phyloP scores from a whole-genome alignment of 495 filamentous ascomycete genomes.

The Pyrenula massariospora region DNA sequence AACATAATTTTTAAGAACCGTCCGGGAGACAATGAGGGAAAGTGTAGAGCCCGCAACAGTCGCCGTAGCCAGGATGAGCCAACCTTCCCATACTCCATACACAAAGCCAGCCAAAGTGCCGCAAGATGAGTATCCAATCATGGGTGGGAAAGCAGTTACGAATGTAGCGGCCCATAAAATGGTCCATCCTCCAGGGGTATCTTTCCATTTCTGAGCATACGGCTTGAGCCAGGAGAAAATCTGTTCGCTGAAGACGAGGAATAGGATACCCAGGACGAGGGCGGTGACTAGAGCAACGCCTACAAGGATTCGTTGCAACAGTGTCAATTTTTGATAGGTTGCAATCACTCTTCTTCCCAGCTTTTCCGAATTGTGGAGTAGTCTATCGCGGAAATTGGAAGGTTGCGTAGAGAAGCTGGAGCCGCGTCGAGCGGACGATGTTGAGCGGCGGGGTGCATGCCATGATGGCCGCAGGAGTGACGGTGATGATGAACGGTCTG shows the following conservation, averaged over 20 bases:
- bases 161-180: slow-evolving; percentile 72
- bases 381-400: slow-evolving; percentile 27
- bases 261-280: slow-evolving; percentile 46
- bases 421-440: slow-evolving; percentile 19
- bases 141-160: slow-evolving; percentile 71
- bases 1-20: slow-evolving; percentile 65
- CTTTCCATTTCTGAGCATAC: slow-evolving; percentile 60
- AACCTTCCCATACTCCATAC: slow-evolving; percentile 89
- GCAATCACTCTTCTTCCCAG: slow-evolving; percentile 20
- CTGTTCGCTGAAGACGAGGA: slow-evolving; percentile 62
- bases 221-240: slow-evolving; percentile 66
- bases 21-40: slow-evolving; percentile 69
- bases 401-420: slow-evolving; percentile 15
- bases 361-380: slow-evolving; percentile 31
- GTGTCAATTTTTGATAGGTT: slow-evolving; percentile 39
- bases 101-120: slow-evolving; percentile 85
- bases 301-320: slow-evolving; percentile 48
- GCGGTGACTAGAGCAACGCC: slow-evolving; percentile 33
- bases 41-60: slow-evolving; percentile 66
- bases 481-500: slow-evolving; percentile 22
- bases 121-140: slow-evolving; percentile 81
- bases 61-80: slow-evolving; percentile 72
- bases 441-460: slow-evolving; percentile 15
- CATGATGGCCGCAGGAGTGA: slow-evolving; percentile 31
- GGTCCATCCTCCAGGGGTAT: slow-evolving; percentile 56